A percentile compares a stretch with the other conserved stretches of the same genome.
Conservation (phyloP, 345 rosid genomes). For the Psidium friedrichsthalianum region DNA sequence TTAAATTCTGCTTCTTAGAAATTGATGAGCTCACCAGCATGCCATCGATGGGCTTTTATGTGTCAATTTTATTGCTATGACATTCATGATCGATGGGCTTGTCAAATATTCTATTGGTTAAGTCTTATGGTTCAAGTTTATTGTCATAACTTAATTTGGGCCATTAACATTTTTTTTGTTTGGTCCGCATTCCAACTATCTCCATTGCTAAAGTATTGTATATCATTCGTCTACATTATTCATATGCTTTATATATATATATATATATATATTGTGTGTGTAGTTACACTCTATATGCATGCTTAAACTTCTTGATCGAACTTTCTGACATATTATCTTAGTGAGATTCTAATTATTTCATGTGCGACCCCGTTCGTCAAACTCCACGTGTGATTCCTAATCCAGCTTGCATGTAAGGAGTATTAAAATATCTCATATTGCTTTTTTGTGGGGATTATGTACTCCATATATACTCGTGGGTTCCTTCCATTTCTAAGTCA, state of each 20-base stretch:
- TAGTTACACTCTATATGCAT: too few relatives aligned
- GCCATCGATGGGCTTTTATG: neutral
- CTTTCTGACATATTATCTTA: too few relatives aligned
- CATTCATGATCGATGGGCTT: neutral
- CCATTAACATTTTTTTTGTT: too few relatives aligned
- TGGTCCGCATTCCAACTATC: too few relatives aligned
- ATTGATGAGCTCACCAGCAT: neutral
- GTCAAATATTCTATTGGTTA: neutral
- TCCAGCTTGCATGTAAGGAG: fast-evolving
- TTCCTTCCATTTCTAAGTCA: neutral
- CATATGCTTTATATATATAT: too few relatives aligned
- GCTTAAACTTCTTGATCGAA: too few relatives aligned
- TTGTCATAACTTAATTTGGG: too few relatives aligned
- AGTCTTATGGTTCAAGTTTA: neutral
- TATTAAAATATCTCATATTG: neutral
- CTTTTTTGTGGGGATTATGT: fast-evolving
- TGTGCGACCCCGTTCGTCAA: neutral
- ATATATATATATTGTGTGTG: too few relatives aligned
- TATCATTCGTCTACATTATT: too few relatives aligned
- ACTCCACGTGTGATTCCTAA: neutral
- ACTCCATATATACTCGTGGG: fast-evolving
- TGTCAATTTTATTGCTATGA: neutral
- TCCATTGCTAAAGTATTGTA: too few relatives aligned
- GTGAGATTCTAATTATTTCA: too few relatives aligned
- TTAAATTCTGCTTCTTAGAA: neutral